phyloP scores from a whole-genome alignment of 106 monocot genomes.

The Iris macrosiphon region DNA sequence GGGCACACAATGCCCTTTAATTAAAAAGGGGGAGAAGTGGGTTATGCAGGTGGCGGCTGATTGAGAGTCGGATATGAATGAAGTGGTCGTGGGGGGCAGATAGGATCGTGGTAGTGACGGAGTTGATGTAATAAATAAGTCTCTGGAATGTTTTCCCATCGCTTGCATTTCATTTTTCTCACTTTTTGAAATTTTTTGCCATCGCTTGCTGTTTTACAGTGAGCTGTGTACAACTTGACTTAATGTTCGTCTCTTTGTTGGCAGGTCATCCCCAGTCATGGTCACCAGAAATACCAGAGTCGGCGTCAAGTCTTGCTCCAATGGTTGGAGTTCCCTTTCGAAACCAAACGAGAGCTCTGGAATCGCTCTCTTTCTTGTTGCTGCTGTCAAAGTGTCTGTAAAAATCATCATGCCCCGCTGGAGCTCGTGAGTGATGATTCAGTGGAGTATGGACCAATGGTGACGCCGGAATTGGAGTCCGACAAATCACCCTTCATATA shows the following conservation, averaged over 20 bases:
- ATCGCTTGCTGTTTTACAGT: background rate
- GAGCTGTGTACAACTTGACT: background rate
- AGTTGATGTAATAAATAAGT: no score
- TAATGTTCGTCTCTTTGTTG: conserved; percentile 4
- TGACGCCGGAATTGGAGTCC: conserved; percentile 28
- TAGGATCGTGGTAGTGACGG: no score
- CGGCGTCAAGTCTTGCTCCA: conserved; percentile 16
- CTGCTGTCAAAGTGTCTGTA: conserved; percentile 18
- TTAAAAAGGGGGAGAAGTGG: no score
- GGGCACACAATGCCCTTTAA: no score
- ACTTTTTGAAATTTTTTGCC: no score
- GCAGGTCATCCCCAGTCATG: conserved; percentile 32
- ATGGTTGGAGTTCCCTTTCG: conserved; percentile 7
- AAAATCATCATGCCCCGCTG: conserved; percentile 15
- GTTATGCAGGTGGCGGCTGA: no score
- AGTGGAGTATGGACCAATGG: conserved; percentile 22
- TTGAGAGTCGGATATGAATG: no score
- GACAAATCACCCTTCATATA: conserved; percentile 10
- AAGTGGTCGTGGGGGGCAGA: no score
- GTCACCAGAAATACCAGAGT: conserved; percentile 29
- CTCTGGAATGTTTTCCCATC: no score
- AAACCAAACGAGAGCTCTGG: conserved; percentile 10
- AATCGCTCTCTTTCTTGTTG: conserved; percentile 7
- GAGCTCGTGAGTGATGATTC: background rate
- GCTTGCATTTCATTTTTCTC: no score